Percentiles rank a stretch among this genome's conserved stretches.
phyloP scores from a whole-genome alignment of 2,329 filamentous ascomycete species.

The Tolypocladium amazonense region DNA sequence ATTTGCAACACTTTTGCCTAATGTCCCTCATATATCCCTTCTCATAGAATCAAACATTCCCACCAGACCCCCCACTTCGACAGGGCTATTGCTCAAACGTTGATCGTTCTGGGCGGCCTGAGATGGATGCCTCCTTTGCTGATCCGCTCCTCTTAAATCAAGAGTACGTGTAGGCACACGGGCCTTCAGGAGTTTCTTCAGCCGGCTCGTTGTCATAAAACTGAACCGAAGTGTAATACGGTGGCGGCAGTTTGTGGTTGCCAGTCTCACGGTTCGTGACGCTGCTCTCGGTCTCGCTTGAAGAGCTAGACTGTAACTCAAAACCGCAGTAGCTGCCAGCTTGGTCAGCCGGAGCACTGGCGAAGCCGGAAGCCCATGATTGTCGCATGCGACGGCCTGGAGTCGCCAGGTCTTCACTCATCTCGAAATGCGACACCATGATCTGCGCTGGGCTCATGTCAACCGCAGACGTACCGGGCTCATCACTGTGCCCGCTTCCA shows the following conservation, averaged over 20 bases:
- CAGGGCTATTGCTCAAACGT: slow-evolving; percentile 11
- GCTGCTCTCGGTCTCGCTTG: slow-evolving; percentile 1
- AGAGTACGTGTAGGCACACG: neutral
- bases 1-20: neutral
- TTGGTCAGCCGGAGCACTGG: neutral
- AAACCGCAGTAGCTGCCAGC: neutral
- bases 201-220: neutral
- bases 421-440: slow-evolving; percentile 1
- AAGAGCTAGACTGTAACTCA: slow-evolving; percentile 1
- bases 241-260: neutral
- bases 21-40: neutral
- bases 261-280: neutral
- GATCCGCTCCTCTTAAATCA: no score
- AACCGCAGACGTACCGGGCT: neutral
- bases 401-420: neutral
- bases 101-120: slow-evolving; percentile 5
- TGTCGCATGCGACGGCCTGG: neutral
- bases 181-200: neutral
- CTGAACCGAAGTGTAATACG: neutral
- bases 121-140: neutral
- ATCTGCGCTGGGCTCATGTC: neutral
- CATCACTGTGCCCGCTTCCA: neutral
- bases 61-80: neutral
- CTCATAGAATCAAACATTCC: neutral
- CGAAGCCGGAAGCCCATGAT: neutral